Percentiles rank a stretch among this genome's conserved stretches.
These are phyloP conservation scores for Prunus padus DNA, from an alignment of 306 rosid species.

Conservation along the genomic window DNA sequence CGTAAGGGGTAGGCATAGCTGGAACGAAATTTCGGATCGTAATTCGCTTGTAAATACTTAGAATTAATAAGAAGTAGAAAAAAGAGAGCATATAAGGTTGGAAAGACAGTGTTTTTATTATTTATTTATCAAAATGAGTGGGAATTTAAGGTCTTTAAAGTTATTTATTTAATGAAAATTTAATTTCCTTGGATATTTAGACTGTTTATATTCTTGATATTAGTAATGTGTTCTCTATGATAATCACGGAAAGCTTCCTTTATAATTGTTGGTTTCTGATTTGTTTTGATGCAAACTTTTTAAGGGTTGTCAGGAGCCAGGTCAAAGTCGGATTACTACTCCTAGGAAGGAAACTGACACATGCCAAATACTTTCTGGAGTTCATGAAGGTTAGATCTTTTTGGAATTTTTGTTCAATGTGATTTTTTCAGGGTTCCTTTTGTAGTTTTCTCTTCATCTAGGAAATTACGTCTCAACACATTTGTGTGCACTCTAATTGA, in stretches of 20 bases:
- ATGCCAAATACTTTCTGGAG: slow-evolving; percentile 84
- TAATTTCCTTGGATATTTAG: not conserved
- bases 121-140: no score
- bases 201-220: not conserved
- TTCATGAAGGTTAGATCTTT: slow-evolving; percentile 62
- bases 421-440: not conserved
- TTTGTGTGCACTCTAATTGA: slow-evolving; percentile 12
- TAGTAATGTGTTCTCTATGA: not conserved
- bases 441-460: not conserved
- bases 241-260: not conserved
- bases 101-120: no score
- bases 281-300: slow-evolving; percentile 23
- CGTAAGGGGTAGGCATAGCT: no score
- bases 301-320: slow-evolving; percentile 74
- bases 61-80: no score
- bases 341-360: slow-evolving; percentile 99
- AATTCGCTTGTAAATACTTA: no score
- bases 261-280: slow-evolving; percentile 14
- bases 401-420: slow-evolving; percentile 8
- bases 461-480: not conserved
- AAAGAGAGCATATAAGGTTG: no score
- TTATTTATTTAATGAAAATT: no score
- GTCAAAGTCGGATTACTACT: slow-evolving; percentile 98
- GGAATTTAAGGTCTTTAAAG: no score
- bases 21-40: no score